Conservation (phyloP, 2,329 filamentous ascomycete genomes). For the Calonectria honghensis region DNA sequence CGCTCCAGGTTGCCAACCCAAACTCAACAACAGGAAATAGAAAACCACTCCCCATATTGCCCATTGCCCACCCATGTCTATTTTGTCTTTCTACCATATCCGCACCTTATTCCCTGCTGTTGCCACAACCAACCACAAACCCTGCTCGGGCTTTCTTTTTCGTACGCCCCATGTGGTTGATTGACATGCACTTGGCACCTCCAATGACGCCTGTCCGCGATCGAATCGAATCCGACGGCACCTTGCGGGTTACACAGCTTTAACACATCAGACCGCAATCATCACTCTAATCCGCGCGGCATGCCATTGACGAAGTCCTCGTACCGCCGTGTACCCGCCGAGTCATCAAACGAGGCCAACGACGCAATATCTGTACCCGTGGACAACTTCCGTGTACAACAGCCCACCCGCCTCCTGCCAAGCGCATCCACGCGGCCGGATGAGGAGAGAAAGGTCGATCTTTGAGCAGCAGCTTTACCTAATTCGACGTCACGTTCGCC, state of each 20-base stretch:
- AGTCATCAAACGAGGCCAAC: not conserved
- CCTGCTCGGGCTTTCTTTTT: not conserved
- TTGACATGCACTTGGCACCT: not conserved
- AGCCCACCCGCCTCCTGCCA: not conserved
- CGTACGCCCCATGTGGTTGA: not conserved
- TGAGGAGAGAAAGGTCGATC: not conserved
- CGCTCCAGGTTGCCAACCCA: not conserved
- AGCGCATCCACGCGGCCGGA: not conserved
- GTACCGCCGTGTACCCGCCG: not conserved
- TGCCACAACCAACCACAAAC: conserved; percentile 5
- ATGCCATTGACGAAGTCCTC: not conserved
- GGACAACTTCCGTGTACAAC: not conserved
- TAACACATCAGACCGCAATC: not conserved
- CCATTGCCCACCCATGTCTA: not conserved
- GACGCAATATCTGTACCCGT: not conserved
- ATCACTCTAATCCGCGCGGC: not conserved
- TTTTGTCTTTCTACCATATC: not conserved
- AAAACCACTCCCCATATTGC: not conserved
- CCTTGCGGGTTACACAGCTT: not conserved
- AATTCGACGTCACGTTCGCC: not conserved
- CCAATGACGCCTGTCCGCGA: not conserved
- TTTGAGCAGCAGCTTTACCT: not conserved
- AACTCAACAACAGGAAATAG: too few species aligned
- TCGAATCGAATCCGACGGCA: not conserved
- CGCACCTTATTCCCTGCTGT: conserved; percentile 5